phyloP scores from a whole-genome alignment of 192 early-diverging fungal species.

The Dispira parvispora region DNA sequence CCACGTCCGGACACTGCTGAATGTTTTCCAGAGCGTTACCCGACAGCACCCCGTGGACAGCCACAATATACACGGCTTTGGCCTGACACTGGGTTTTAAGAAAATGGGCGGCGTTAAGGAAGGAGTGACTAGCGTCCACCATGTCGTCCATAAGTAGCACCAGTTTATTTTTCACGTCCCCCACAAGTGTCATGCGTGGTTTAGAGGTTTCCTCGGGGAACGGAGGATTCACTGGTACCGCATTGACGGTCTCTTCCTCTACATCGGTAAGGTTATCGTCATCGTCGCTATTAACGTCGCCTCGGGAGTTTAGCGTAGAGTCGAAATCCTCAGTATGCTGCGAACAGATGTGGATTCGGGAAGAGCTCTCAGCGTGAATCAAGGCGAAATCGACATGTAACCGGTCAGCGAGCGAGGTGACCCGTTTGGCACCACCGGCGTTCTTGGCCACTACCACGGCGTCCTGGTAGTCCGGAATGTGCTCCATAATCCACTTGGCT shows the following conservation, averaged over 20 bases:
- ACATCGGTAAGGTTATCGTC: constrained; percentile 27
- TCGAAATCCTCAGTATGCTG: constrained; percentile 14
- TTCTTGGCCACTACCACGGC: constrained; percentile 87
- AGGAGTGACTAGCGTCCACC: constrained; percentile 81
- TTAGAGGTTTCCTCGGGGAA: constrained; percentile 18
- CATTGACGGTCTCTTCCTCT: constrained; percentile 34
- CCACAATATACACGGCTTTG: constrained; percentile 73
- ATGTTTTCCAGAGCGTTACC: constrained; percentile 73
- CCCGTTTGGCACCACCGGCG: constrained; percentile 91
- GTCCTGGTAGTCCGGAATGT: constrained; percentile 37
- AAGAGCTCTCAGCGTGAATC: constrained; percentile 75
- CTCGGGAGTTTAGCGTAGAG: constrained; percentile 19
- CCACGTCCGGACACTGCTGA: constrained; percentile 56
- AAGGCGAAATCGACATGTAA: constrained; percentile 89
- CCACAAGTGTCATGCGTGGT: constrained; percentile 72
- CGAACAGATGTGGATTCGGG: constrained; percentile 26
- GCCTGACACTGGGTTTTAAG: constrained; percentile 69
- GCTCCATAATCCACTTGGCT: constrained; percentile 67
- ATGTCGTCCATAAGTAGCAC: constrained; percentile 94
- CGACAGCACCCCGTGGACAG: constrained; percentile 88
- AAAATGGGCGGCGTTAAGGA: constrained; percentile 80
- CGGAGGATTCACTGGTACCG: constrained; percentile 21
- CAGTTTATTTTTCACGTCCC: constrained; percentile 70
- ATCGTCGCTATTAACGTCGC: constrained; percentile 21
- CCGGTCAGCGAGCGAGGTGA: constrained; percentile 84